Evolutionary conservation across 352 stramenopile species (phyloP).

Genomic region (Plasmopara viticola): DNA sequence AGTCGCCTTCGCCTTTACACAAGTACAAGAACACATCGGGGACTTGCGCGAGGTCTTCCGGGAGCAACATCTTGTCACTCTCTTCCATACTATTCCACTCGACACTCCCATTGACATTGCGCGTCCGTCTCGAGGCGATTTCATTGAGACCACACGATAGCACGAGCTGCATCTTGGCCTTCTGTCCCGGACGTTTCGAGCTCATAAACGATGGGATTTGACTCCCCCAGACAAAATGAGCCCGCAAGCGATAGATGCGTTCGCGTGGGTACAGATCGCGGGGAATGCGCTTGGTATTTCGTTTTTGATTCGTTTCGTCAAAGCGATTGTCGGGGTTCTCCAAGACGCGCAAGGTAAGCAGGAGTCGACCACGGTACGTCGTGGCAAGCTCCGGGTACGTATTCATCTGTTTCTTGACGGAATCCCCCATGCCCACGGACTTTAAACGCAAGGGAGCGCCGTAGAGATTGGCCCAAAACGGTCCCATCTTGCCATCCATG

Average conservation of each 20-base stretch:
- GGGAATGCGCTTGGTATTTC: slow-evolving; percentile 68
- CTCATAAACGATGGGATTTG: slow-evolving; percentile 72
- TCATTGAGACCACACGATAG: slow-evolving; percentile 63
- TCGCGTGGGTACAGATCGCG: slow-evolving; percentile 51
- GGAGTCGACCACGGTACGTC: slow-evolving; percentile 74
- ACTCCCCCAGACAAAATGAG: slow-evolving; percentile 67
- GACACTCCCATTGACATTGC: slow-evolving; percentile 74
- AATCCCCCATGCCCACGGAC: slow-evolving; percentile 48
- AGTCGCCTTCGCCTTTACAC: slow-evolving; percentile 58
- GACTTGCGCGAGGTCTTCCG: slow-evolving; percentile 66
- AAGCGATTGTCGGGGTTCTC: slow-evolving; percentile 63
- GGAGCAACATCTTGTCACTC: slow-evolving; percentile 68
- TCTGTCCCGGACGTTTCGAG: slow-evolving; percentile 61
- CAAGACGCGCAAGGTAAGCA: slow-evolving; percentile 70
- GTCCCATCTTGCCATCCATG: slow-evolving; percentile 43
- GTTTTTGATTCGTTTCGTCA: slow-evolving; percentile 81
- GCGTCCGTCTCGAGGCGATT: slow-evolving; percentile 41
- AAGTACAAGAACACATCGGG: slow-evolving; percentile 88
- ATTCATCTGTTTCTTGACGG: slow-evolving; percentile 83
- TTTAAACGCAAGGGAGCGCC: slow-evolving; percentile 54
- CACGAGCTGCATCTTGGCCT: slow-evolving; percentile 72
- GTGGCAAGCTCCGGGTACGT: slow-evolving; percentile 72
- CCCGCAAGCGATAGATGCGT: slow-evolving; percentile 63
- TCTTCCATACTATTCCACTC: slow-evolving; percentile 82
- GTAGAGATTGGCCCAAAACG: slow-evolving; percentile 80